phyloP scores from a whole-genome alignment of 257 asterid genomes.

The Solanum chilense region DNA sequence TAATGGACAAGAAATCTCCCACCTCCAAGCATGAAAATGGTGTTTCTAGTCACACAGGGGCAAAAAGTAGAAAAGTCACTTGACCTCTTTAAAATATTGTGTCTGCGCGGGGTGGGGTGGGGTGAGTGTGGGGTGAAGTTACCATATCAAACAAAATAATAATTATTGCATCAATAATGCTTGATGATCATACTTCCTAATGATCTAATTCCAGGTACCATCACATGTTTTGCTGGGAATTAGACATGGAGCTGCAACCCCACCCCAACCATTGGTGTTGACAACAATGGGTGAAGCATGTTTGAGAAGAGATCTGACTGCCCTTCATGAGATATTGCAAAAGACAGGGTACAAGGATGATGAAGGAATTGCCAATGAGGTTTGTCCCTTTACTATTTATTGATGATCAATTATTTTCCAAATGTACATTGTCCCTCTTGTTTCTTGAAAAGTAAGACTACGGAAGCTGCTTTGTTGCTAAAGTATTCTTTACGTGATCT shows the following conservation, averaged over 20 bases:
- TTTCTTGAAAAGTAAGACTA: not conserved
- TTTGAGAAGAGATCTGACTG: slow-evolving; percentile 78
- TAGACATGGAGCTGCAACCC: slow-evolving; percentile 21
- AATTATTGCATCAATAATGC: not conserved
- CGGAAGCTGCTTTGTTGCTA: not conserved
- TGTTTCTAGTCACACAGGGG: not conserved
- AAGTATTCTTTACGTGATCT: not conserved
- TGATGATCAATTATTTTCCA: not conserved
- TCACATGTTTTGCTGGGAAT: slow-evolving; percentile 45
- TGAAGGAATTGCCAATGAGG: slow-evolving; percentile 90
- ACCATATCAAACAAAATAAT: not conserved
- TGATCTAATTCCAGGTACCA: slow-evolving; percentile 37
- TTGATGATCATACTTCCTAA: not conserved
- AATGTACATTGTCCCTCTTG: not conserved
- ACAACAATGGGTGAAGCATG: slow-evolving; percentile 74
- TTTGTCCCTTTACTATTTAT: not conserved
- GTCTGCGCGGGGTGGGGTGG: not conserved
- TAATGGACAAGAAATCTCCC: not conserved
- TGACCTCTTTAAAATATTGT: not conserved
- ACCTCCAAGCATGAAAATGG: not conserved
- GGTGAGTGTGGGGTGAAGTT: not conserved
- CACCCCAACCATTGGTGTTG: slow-evolving; percentile 23
- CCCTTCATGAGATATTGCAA: slow-evolving; percentile 69
- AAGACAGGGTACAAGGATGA: slow-evolving; percentile 75
- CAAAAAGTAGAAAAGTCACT: not conserved